Base-by-base conservation (phyloP, 495 filamentous ascomycete species). In the Xylaria castorea region DNA sequence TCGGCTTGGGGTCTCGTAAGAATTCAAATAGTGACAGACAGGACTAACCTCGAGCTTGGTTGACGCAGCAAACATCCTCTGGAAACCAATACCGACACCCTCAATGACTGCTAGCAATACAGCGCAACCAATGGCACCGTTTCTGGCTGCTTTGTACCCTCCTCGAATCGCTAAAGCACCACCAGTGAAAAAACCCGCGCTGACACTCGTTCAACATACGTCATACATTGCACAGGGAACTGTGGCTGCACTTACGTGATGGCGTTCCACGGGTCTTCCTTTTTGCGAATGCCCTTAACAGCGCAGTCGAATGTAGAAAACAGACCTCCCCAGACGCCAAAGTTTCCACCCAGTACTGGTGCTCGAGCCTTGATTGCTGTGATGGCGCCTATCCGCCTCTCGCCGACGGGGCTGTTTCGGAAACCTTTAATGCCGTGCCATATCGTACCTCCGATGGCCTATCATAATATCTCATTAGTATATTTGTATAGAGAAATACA, bases 401-500 rank as follows among this genome's bases (percentile, higher is more conserved):
- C 97, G 77, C 96, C 96, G 81, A 97, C 94, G 64, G 89, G 89
- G 73, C 87, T 89, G 87, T 97, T 97, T 58, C 95, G 84, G 86
- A 93, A 97, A 67, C 95, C 96, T 86, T 99, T 99, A 60, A 99
- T 91, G 77, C 97, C 97, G 84, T 99, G 96, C 96, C 96, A 99
- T 81, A 98, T 90, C 69, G 92, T 91, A 79, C 96, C 96, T 78
- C 96, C 96, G 75, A 99, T 94, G 70, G 91, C 91, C 91, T 93
- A 75, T 34, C 11, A 32, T 2, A 66, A 60, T 73, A 74, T 42
- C 12, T 48, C 3, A 50, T 74, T 58, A 68, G 72, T 63, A 34
- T 12, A n/a, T 11, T 38, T 66, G 30, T 27, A 11, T 0, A 22
- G 2, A 2, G 20, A 11, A 27, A 36, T 11, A 30, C 5, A 3